Percentiles rank a stretch among this genome's conserved stretches.
Evolutionary conservation across 768 basidiomycete genomes (phyloP).

Genomic region (Collybia sordida): DNA sequence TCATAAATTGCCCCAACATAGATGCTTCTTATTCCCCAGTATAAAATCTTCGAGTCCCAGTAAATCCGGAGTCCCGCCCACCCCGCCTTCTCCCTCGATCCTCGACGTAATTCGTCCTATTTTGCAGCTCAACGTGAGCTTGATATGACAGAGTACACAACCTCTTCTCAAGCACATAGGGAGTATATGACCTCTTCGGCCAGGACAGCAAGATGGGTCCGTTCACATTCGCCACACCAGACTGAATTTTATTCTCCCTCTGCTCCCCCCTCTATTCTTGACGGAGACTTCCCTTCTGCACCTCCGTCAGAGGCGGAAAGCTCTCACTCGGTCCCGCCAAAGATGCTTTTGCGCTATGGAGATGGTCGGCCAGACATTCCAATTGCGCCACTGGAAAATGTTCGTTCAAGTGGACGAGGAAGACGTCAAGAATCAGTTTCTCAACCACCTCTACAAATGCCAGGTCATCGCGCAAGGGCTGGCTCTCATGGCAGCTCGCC

Average conservation of each 20-base stretch:
- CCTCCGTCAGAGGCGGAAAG: conserved; percentile 50
- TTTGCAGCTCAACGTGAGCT: conserved; percentile 8
- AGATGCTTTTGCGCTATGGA: conserved; percentile 68
- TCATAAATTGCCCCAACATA: conserved; percentile 17
- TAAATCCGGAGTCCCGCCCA: conserved; percentile 25
- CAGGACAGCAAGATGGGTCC: conserved; percentile 67
- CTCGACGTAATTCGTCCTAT: conserved; percentile 9
- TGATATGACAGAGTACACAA: conserved; percentile 64
- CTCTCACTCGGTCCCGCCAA: conserved; percentile 59
- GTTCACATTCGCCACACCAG: conserved; percentile 34
- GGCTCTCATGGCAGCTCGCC: conserved; percentile 35
- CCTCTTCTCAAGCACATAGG: conserved; percentile 56
- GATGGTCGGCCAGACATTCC: conserved; percentile 67
- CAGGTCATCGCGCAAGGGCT: conserved; percentile 37
- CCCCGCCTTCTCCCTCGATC: conserved; percentile 14
- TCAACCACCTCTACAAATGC: conserved; percentile 23
- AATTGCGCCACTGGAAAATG: conserved; percentile 43
- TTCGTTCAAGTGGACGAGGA: conserved; percentile 18
- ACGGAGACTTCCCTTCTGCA: conserved; percentile 39
- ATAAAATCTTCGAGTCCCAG: conserved; percentile 30
- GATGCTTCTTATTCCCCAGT: conserved; percentile 18
- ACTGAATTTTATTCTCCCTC: conserved; percentile 57
- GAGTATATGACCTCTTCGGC: conserved; percentile 60
- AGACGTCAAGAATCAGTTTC: conserved; percentile 23
- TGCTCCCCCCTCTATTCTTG: conserved; percentile 49